Base-by-base conservation (phyloP, 2,329 filamentous ascomycete genomes). In the Pseudogymnoascus sp. region DNA sequence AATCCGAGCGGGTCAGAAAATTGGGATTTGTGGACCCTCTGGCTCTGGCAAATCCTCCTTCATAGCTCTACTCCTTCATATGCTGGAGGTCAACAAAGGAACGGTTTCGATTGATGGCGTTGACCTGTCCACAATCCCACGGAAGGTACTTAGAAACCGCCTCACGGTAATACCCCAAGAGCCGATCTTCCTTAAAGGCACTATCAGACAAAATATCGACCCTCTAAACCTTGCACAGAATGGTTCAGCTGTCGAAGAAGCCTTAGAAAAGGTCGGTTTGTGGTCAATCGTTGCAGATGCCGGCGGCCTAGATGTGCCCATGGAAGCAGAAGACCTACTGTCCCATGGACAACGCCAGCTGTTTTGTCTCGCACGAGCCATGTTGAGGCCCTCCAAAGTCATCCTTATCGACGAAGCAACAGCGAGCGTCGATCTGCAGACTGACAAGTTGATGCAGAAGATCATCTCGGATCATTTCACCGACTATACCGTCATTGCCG, bases 1-100 rank as follows among this genome's bases (percentile, higher is more conserved):
- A 1, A 90, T 96, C 61, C 88, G 88, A 1, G 69, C 76, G 0
- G 79, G 80, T 0, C 74, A 79, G 64, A 82, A 80, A 41, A 72
- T 84, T 3, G 81, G 77, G 5, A 74, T 84, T 5, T 81, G 79
- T 61, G 82, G 82, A 2, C 78, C 81, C 0, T 82, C 78, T 5
- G 81, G 81, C 65, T 82, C 79, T 62, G 81, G 82, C 1, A 83
- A 84, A 70, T 79, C 77, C 0, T 81, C 80, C 0, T 72, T 83
- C 1, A 70, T 82, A 0, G 72, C 79, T 1, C 74, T 77, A 0
- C 72, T 84, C 1, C 75, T 83, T 16, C 77, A 80, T 4, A 75
- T 84, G 50, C 67, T 83, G 2, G 79, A 83, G 19, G 68, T 78
- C 1, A 73, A 73, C 1, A 61, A 69, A 2, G 78, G 79, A 16